Conservation (phyloP, 768 basidiomycete species). For the Lyophyllum shimeji region DNA sequence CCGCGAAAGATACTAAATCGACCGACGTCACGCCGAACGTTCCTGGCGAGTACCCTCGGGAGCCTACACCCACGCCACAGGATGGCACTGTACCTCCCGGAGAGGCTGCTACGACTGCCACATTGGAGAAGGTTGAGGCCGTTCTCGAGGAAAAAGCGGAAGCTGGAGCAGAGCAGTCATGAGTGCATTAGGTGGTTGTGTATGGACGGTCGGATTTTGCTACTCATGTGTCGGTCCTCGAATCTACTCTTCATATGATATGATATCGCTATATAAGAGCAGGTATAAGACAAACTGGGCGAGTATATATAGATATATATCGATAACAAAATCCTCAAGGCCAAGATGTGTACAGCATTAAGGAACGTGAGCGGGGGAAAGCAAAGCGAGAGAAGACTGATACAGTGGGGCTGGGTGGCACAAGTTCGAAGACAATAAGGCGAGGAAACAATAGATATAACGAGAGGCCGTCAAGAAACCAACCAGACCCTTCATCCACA, state of each 20-base stretch:
- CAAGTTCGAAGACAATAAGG: slow-evolving; percentile 3
- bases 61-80: slow-evolving; percentile 43
- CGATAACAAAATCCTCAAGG: slow-evolving; percentile 34
- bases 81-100: slow-evolving; percentile 26
- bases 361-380: slow-evolving; percentile 29
- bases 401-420: slow-evolving; percentile 16
- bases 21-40: slow-evolving; percentile 37
- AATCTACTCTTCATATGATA: slow-evolving; percentile 14
- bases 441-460: slow-evolving; percentile 17
- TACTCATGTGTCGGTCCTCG: slow-evolving; percentile 12
- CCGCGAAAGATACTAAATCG: slow-evolving; percentile 35
- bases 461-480: slow-evolving; percentile 17
- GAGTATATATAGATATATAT: slow-evolving; percentile 33
- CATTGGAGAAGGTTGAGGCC: slow-evolving; percentile 42
- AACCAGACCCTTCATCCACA: slow-evolving; percentile 12
- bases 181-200: neutral
- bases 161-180: slow-evolving; percentile 21
- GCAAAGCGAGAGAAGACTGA: slow-evolving; percentile 24
- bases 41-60: slow-evolving; percentile 40
- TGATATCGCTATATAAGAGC: slow-evolving; percentile 11
- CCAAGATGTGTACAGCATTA: slow-evolving; percentile 40
- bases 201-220: slow-evolving; percentile 10
- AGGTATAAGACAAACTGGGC: slow-evolving; percentile 17
- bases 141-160: slow-evolving; percentile 28
- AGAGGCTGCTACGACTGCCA: slow-evolving; percentile 37